phyloP scores from a whole-genome alignment of 23 red algal species.

The Gracilaria domingensis region DNA sequence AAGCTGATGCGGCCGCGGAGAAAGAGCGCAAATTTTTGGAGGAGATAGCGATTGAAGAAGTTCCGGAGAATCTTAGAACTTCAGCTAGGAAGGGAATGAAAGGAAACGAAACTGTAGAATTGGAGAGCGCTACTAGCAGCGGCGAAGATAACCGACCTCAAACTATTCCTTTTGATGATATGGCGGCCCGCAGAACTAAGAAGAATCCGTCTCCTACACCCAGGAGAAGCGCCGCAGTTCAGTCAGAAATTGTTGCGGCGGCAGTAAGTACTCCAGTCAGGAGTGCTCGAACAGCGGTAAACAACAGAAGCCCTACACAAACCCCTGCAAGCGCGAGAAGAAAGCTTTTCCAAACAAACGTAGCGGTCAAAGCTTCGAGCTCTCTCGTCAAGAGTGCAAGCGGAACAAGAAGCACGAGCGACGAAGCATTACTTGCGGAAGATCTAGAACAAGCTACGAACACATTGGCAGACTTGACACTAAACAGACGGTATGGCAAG shows the following conservation, averaged over 20 bases:
- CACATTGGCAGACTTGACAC: not conserved
- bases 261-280: not conserved
- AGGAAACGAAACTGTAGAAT: not conserved
- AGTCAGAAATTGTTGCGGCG: not conserved
- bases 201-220: not conserved
- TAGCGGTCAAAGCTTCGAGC: not conserved
- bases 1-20: slow-evolving; percentile 32
- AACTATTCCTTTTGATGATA: not conserved
- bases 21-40: not conserved
- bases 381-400: not conserved
- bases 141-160: not conserved
- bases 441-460: not conserved
- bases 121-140: not conserved
- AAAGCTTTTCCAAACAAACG: not conserved
- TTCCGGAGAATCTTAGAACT: not conserved
- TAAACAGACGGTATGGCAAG: not conserved
- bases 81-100: not conserved
- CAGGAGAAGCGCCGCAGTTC: not conserved
- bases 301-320: not conserved
- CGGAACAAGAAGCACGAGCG: not conserved
- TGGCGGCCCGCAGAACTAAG: not conserved
- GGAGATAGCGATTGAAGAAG: not conserved
- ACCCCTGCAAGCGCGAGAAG: not conserved
- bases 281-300: not conserved
- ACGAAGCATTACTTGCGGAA: not conserved